Base-by-base conservation (phyloP, 192 early-diverging fungal species). In the Rhizophagus sp. region DNA sequence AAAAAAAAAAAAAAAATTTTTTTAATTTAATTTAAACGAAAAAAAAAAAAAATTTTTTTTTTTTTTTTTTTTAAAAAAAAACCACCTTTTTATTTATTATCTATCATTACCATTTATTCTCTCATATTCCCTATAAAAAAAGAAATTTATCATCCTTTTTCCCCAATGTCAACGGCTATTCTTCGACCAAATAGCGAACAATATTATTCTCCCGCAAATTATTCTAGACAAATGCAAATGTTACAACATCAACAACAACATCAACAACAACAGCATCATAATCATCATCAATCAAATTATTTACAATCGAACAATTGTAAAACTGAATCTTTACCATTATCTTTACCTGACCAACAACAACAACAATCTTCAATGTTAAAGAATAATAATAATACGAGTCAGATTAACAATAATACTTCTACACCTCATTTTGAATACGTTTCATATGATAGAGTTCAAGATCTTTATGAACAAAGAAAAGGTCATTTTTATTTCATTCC, bases 371-470 rank as follows among this genome's bases (percentile, higher is more conserved):
- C 50, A 1, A 15, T 19, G 1, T 13, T 19, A 57, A 57, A 57
- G 50, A 57, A 19, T 57, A 57, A 19, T 57, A 57, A 57, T 3
- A 57, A 15, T 19, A 15, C 2, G 0, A 57, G 17, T 57, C 13
- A 17, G 2, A 57, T 19, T 57, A 57, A 17, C 15, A 57, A 57
- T 57, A 57, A 57, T 57, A 57, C 4, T 4, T 0, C 0, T 4
- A 0, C 50, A 19, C 73, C 73, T 22, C 25, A 75, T 75, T 75
- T 75, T 34, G 73, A 75, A 57, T 61, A 62, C 13, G 47, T 75
- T 17, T 75, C 73, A 22, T 75, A 75, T n/a, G 73, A 75, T 62
- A 75, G 25, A 61, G 27, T 75, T 75, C 73, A 75, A 75, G 73
- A 75, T 75, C 50, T 75, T 3, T 75, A 75, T 52, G 73, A 75